Base-by-base conservation (phyloP, 148 eudicot species). In the Spergularia bocconei region DNA sequence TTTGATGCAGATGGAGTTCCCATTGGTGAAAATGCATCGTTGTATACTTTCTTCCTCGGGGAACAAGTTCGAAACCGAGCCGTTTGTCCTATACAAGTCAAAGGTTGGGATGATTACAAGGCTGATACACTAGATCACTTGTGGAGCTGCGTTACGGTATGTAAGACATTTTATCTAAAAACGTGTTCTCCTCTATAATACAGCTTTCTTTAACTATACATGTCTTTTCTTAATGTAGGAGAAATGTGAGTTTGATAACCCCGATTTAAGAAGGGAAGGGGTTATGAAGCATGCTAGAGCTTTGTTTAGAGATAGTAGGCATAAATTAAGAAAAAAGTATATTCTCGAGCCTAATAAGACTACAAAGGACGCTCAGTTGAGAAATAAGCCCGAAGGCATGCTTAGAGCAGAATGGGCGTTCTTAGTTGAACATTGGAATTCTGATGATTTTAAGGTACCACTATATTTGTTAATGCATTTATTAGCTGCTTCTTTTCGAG, bases 91-190 rank as follows among this genome's bases (percentile, higher is more conserved):
- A 13, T 65, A 39, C 69, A 44, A 39, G 53, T 53, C 17, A 52
- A 33, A 13, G 60, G 44, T 53, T 69, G 72, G 59, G 72, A 69
- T 5, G 41, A 69, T 5, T 51, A 21, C 3, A 23, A 23, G 4
- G 4, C 47, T 6, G 47, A 69, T 33, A 33, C 72, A 13, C 13
- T 69, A 69, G 60, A 69, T 8, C 48, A 69, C 53, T 52, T 69
- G 2, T 69, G 47, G 59, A 29, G 41, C 29, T 69, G 60, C 29
- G 11, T 69, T 2, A 15, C 25, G 60, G 60, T 69, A 69, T 4
- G 60, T 69, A 69, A 5, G 7, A 23, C 29, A 8, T 53, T 5
- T 1, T 44, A 16, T 29, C 36, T 29, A 29, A 29, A 29, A 29
- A 29, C 36, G 36, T 29, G 2, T 29, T 29, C 36, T 29, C 36